Percentiles rank a stretch among this genome's conserved stretches.
These are phyloP conservation scores for Decorospora gaudefroyi DNA, from an alignment of 2,329 filamentous ascomycete species.

Conservation along the genomic window DNA sequence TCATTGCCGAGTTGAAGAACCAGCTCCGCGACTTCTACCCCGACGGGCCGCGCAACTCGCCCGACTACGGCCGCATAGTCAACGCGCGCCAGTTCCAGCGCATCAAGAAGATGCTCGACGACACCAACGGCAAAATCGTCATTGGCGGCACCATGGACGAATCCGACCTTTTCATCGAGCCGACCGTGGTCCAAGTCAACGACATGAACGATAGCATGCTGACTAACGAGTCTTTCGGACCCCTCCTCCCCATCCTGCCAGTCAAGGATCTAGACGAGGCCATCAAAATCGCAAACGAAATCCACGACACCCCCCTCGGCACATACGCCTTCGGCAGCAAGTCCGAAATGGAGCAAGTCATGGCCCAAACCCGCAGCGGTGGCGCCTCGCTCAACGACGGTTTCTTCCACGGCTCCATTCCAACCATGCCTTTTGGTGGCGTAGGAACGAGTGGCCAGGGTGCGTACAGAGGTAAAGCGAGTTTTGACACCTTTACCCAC, in stretches of 20 bases:
- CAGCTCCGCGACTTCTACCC: conserved; percentile 81
- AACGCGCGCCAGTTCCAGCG: conserved; percentile 79
- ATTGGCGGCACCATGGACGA: conserved; percentile 85
- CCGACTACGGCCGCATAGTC: conserved; percentile 79
- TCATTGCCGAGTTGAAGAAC: conserved; percentile 74
- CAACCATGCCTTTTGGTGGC: conserved; percentile 78
- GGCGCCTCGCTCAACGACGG: conserved; percentile 60
- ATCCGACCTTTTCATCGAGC: conserved; percentile 80
- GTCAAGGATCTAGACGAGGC: conserved; percentile 82
- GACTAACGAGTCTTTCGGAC: conserved; percentile 85
- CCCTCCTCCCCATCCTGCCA: conserved; percentile 82
- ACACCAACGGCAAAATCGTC: conserved; percentile 79
- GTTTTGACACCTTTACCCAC: conserved; percentile 71
- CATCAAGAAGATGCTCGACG: conserved; percentile 89
- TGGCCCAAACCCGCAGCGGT: conserved; percentile 56
- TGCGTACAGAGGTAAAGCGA: conserved; percentile 75
- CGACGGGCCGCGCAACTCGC: conserved; percentile 74
- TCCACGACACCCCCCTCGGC: conserved; percentile 81
- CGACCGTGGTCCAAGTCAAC: conserved; percentile 86
- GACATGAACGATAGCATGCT: conserved; percentile 77
- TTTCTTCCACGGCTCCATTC: conserved; percentile 71
- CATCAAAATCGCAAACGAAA: conserved; percentile 76
- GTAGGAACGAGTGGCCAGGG: conserved; percentile 79
- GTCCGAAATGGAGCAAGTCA: conserved; percentile 70
- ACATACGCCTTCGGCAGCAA: conserved; percentile 86